Evolutionary conservation across 768 basidiomycete genomes (phyloP), one percentile per base, ranked within the genome.

Genomic region (Lenzites betulinus): DNA sequence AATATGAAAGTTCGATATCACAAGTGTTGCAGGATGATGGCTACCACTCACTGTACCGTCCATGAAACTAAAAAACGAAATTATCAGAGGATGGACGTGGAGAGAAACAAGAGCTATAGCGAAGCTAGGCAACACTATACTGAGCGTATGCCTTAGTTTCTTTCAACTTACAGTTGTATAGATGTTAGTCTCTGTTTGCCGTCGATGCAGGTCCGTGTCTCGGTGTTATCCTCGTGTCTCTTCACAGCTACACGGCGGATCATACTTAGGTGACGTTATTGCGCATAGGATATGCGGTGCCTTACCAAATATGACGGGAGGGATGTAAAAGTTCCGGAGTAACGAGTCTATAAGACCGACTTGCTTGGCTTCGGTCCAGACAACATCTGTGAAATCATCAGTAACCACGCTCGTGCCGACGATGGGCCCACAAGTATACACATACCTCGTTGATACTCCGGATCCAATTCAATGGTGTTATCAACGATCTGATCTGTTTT

Each of bases 161-260:
- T 7, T 28, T 36, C 42, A 33, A 22, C 57, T 57, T 38, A 88
- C 87, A 79, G 77, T 62, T 79, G 77, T 26, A 89, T 82, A 0
- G 88, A 88, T 0, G 88, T 88, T 60, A 89, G 68, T 33, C 88
- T 77, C 63, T 89, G 88, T 67, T 89, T 89, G n/a, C 88, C 88
- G 62, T 89, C 89, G 15, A 88, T 87, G 60, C 87, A 89, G 0
- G 77, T 77, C 22, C 81, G 77, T 20, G 67, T 65, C 62, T 83
- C 81, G 7, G 68, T 70, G 3, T 79, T 81, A 35, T 83, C 77
- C 2, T 76, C 71, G 18, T 71, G 66, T 3, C 60, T 52, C 0
- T 70, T 73, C 6, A 80, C 77, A 36, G 79, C 82, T 85, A 47
- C 11, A 58, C n/a, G 11, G n/a, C n/a, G 43, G 16, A 36, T n/a